These are phyloP conservation scores for Candida sp. DNA, from an alignment of 1,139 yeast species.

Conservation along the genomic window DNA sequence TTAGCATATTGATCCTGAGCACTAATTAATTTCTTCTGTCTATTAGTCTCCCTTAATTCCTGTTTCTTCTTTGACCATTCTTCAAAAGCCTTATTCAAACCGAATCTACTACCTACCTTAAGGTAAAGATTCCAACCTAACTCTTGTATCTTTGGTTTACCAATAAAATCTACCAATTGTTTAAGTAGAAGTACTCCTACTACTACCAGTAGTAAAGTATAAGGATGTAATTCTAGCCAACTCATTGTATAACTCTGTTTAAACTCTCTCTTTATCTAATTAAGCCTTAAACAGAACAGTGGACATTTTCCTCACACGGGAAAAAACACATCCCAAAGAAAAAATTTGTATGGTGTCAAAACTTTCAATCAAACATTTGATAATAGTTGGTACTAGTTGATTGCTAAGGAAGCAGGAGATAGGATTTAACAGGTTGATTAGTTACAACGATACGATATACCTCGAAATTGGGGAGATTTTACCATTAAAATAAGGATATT, in stretches of 20 bases:
- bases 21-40: slow-evolving; percentile 58
- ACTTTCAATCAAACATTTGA: not conserved
- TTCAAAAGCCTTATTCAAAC: slow-evolving; percentile 22
- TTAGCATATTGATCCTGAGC: slow-evolving; percentile 94
- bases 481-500: not conserved
- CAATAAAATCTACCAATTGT: slow-evolving; percentile 26
- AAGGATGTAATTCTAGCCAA: slow-evolving; percentile 26
- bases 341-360: not conserved
- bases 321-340: not conserved
- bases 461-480: not conserved
- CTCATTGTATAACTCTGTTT: not conserved
- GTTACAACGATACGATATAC: not conserved
- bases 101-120: slow-evolving; percentile 28
- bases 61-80: slow-evolving; percentile 35
- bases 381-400: not conserved
- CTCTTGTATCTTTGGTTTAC: slow-evolving; percentile 33
- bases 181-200: slow-evolving; percentile 30
- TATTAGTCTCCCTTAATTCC: slow-evolving; percentile 46
- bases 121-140: slow-evolving; percentile 40
- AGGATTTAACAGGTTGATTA: not conserved
- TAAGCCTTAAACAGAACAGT: not conserved
- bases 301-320: not conserved
- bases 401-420: not conserved
- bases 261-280: too few relatives aligned
- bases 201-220: slow-evolving; percentile 22